Conservation (phyloP, 2,329 filamentous ascomycete species). For the Didymella pinodella region DNA sequence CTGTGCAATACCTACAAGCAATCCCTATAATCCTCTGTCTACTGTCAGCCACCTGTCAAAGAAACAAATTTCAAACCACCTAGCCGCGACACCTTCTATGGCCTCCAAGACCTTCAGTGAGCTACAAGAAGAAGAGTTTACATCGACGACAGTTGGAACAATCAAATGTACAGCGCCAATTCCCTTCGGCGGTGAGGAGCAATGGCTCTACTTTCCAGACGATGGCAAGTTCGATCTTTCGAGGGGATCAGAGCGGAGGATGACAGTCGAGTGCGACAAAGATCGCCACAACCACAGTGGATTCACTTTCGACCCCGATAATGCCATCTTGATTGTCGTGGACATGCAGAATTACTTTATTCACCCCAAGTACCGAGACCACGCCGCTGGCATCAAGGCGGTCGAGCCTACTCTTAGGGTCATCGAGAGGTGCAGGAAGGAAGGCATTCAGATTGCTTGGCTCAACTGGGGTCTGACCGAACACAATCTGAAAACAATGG, state of each 20-base stretch:
- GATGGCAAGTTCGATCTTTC: conserved; percentile 55
- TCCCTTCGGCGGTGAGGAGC: conserved; percentile 52
- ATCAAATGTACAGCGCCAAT: conserved; percentile 52
- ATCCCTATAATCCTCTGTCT: conserved; percentile 12
- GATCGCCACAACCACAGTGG: conserved; percentile 52
- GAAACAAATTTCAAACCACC: background rate
- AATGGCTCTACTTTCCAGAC: conserved; percentile 53
- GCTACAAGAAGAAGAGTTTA: conserved; percentile 21
- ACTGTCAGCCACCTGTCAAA: background rate
- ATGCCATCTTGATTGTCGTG: conserved; percentile 51
- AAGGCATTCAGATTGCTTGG: conserved; percentile 53
- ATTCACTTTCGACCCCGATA: conserved; percentile 53
- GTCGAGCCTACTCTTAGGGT: conserved; percentile 50
- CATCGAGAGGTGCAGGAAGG: conserved; percentile 52
- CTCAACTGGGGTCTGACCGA: conserved; percentile 54
- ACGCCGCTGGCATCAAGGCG: conserved; percentile 41
- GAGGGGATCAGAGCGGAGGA: conserved; percentile 47
- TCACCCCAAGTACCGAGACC: conserved; percentile 41
- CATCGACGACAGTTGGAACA: conserved; percentile 33
- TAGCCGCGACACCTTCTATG: conserved; percentile 7
- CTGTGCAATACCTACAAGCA: conserved; percentile 1
- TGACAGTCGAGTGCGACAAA: conserved; percentile 53
- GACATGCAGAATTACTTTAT: conserved; percentile 58
- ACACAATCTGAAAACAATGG: conserved; percentile 50
- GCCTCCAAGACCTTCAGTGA: conserved; percentile 24